A percentile compares a stretch with the other conserved stretches of the same genome.
Evolutionary conservation across 1,139 yeast genomes (phyloP).

Genomic region (Candida sp.): DNA sequence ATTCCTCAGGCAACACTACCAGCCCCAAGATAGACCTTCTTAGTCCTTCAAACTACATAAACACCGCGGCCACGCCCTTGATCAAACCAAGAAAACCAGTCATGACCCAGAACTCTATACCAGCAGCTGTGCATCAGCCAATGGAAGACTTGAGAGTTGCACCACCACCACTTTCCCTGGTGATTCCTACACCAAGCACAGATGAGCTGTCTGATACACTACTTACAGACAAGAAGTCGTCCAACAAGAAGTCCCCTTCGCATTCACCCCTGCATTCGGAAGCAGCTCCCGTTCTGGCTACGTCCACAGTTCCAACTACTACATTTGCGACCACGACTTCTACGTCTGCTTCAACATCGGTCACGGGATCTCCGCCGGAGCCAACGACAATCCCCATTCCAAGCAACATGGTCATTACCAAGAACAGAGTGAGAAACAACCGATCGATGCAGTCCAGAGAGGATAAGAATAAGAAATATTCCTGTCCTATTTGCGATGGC

Average conservation of each 20-base stretch:
- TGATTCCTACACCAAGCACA: neutral
- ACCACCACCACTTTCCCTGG: slow-evolving; percentile 3
- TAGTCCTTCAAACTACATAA: neutral
- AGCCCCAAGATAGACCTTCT: neutral
- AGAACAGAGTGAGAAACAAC: slow-evolving; percentile 17
- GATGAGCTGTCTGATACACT: neutral
- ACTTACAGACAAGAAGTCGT: neutral
- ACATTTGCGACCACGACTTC: slow-evolving; percentile 1
- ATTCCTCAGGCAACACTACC: neutral
- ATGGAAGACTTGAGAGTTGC: slow-evolving; percentile 11
- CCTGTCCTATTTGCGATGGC: slow-evolving; percentile 78
- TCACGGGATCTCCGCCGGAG: neutral
- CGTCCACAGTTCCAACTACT: slow-evolving; percentile 23
- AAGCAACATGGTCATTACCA: slow-evolving; percentile 14
- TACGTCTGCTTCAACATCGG: slow-evolving; percentile 6
- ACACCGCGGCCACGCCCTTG: neutral
- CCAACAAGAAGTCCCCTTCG: neutral
- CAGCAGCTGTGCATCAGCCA: neutral
- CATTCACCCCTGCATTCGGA: neutral
- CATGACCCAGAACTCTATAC: neutral
- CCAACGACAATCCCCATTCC: slow-evolving; percentile 16
- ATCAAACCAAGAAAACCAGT: slow-evolving; percentile 2
- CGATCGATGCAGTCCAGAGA: slow-evolving; percentile 14
- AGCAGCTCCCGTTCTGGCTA: slow-evolving; percentile 29
- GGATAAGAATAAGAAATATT: slow-evolving; percentile 68